Conservation (phyloP, 73 alveolate genomes). For the Durusdinium trenchii region DNA sequence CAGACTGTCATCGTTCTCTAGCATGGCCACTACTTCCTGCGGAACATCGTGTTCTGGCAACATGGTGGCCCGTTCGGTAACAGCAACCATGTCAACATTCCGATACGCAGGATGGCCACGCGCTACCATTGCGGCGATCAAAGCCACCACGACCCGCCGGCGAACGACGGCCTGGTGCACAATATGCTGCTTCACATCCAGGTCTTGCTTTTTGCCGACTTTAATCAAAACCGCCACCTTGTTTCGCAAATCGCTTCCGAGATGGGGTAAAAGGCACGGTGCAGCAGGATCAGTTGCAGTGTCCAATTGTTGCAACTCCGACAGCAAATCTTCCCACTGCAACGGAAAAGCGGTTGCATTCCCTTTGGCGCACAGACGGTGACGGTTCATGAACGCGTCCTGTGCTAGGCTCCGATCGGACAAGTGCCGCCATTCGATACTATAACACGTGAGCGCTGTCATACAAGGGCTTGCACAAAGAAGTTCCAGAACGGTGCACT, state of each 20-base stretch:
- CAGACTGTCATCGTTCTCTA: background rate
- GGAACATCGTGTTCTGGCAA: slow-evolving; percentile 3
- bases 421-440: no score
- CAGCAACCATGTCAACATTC: background rate
- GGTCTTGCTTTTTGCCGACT: no score
- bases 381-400: background rate
- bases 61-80: background rate
- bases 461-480: no score
- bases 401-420: no score
- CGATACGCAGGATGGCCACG: background rate
- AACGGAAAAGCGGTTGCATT: background rate
- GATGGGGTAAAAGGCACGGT: background rate
- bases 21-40: background rate
- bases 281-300: background rate
- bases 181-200: background rate
- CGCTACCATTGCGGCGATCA: background rate
- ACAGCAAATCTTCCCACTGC: slow-evolving; percentile 12
- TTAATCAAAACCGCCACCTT: background rate
- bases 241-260: background rate
- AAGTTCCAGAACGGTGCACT: slow-evolving; percentile 88
- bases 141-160: background rate
- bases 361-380: background rate
- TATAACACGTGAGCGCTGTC: no score
- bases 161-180: slow-evolving; percentile 11
- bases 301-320: no score